These are phyloP conservation scores for Diaporthe sp. DNA, from an alignment of 2,329 filamentous ascomycete species.

Conservation along the genomic window DNA sequence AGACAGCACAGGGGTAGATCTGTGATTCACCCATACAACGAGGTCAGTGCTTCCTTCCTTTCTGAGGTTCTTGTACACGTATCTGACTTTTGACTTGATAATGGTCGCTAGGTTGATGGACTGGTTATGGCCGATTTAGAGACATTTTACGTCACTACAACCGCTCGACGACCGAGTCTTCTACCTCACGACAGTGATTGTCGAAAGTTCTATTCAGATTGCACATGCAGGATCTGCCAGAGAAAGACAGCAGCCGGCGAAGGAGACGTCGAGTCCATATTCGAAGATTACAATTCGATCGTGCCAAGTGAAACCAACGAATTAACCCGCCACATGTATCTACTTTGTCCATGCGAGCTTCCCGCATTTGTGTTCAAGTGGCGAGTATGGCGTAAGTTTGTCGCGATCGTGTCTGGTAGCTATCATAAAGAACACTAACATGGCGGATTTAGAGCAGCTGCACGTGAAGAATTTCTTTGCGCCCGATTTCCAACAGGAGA, in stretches of 20 bases:
- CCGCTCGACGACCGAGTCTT: background rate
- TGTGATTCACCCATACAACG: slow-evolving; percentile 42
- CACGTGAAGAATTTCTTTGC: slow-evolving; percentile 46
- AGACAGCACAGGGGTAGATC: slow-evolving; percentile 41
- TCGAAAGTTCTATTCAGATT: background rate
- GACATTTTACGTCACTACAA: too few relatives aligned
- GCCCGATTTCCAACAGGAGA: slow-evolving; percentile 47
- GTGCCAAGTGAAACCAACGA: background rate
- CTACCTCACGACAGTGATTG: background rate
- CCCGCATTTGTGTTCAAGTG: slow-evolving; percentile 44
- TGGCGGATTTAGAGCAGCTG: slow-evolving; percentile 42
- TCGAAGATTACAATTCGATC: background rate
- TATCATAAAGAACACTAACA: background rate
- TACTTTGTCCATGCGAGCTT: slow-evolving; percentile 42
- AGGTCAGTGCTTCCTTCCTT: too few relatives aligned
- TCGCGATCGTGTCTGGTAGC: background rate
- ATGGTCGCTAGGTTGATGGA: slow-evolving; percentile 39
- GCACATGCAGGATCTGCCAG: slow-evolving; percentile 24
- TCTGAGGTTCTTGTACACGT: too few relatives aligned
- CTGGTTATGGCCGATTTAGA: slow-evolving; percentile 43
- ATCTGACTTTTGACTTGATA: too few relatives aligned
- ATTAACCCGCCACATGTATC: slow-evolving; percentile 32
- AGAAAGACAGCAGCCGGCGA: background rate
- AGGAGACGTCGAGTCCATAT: background rate
- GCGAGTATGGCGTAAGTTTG: slow-evolving; percentile 45